These are phyloP conservation scores for Panaeolus papilionaceus DNA, from an alignment of 768 basidiomycete genomes.

Conservation along the genomic window DNA sequence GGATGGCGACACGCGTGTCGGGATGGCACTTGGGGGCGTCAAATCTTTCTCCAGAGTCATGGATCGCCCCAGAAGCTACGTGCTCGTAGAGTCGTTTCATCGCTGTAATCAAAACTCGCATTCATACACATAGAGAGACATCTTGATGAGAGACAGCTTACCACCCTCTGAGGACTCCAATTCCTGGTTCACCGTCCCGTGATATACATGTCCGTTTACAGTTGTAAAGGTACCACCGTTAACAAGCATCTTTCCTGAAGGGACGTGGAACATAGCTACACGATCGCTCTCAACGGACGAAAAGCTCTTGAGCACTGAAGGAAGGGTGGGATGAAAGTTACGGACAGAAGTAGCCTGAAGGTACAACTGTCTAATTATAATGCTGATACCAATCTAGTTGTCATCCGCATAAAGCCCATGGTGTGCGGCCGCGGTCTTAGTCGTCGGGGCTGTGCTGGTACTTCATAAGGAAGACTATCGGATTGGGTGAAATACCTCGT, in stretches of 20 bases:
- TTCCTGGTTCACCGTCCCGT: not conserved
- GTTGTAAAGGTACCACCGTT: not conserved
- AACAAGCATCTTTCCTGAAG: not conserved
- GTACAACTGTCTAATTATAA: not conserved
- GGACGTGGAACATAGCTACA: not conserved
- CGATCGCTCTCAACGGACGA: not conserved
- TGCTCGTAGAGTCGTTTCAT: not conserved
- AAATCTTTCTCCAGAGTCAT: conserved; percentile 20
- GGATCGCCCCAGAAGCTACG: conserved; percentile 16
- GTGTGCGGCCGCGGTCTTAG: too few species aligned
- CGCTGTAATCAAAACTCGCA: not conserved
- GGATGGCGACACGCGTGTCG: conserved; percentile 22
- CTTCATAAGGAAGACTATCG: too few species aligned
- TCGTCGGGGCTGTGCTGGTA: too few species aligned
- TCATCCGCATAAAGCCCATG: not conserved
- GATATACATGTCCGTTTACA: not conserved
- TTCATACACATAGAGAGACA: not conserved
- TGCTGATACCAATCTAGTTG: not conserved
- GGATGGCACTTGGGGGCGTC: conserved; percentile 25
- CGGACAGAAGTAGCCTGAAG: not conserved
- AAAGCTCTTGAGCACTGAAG: not conserved
- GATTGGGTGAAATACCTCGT: too few species aligned
- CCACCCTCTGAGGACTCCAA: not conserved
- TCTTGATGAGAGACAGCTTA: not conserved
- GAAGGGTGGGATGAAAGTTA: not conserved